These are phyloP conservation scores for Boletus bicolor DNA, from an alignment of 768 basidiomycete genomes.

Conservation along the genomic window DNA sequence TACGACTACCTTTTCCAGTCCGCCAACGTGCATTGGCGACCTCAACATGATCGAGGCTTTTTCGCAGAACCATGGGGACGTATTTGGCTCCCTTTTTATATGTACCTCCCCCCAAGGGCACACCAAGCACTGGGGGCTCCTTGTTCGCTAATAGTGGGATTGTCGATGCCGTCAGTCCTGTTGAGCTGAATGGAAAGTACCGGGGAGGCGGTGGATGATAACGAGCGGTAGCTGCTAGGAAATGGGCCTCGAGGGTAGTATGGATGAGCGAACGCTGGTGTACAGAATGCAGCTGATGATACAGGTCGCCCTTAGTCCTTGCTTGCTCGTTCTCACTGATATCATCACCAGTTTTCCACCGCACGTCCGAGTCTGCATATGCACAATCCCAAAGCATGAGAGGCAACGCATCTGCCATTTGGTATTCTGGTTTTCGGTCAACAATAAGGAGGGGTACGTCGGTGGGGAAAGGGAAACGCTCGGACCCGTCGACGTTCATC, in stretches of 20 bases:
- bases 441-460: conserved; percentile 45
- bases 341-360: conserved; percentile 65
- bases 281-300: conserved; percentile 51
- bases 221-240: conserved; percentile 51
- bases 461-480: neutral
- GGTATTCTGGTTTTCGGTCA: conserved; percentile 79
- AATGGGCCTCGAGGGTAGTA: conserved; percentile 62
- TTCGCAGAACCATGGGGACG: conserved; percentile 60
- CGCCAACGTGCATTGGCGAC: conserved; percentile 79
- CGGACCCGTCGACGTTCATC: conserved; percentile 58
- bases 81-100: conserved; percentile 62
- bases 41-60: conserved; percentile 67
- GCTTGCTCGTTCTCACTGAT: conserved; percentile 18
- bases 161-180: conserved; percentile 18
- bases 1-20: conserved; percentile 56
- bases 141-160: conserved; percentile 16
- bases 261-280: conserved; percentile 62
- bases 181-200: conserved; percentile 36
- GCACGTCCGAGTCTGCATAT: conserved; percentile 61
- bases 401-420: conserved; percentile 91
- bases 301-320: conserved; percentile 38
- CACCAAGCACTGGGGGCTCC: conserved; percentile 36
- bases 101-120: conserved; percentile 73
- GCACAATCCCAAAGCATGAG: conserved; percentile 90
- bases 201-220: conserved; percentile 46